Evolutionary conservation across 2,329 filamentous ascomycete genomes (phyloP), one percentile per base, ranked within the genome.

Genomic region (Colletotrichum horii): DNA sequence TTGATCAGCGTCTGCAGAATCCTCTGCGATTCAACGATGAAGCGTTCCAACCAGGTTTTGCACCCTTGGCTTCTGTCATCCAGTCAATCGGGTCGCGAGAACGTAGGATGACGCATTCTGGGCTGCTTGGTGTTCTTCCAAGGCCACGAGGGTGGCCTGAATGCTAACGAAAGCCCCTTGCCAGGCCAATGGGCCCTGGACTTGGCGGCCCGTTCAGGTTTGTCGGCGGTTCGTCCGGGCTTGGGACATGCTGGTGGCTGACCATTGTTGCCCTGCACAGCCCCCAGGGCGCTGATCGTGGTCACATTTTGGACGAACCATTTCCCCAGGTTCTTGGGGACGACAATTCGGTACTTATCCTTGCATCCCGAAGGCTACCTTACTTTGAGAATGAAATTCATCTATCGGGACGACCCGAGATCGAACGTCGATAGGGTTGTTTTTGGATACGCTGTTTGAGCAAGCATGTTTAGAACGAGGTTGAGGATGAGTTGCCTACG

Each of bases 91-190:
- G 24, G 55, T n/a, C 48, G 12, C 11, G 34, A 34, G 8, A 30
- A 32, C 38, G 62, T 43, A 28, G n/a, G 62, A 75, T 72, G 72
- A 75, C 72, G 68, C 68, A 67, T 61, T 36, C 24, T 5, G 36
- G n/a, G 28, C 67, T 34, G 36, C 43, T 58, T 60, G 22, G 66
- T 34, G 36, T 19, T 3, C n/a, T 66, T 61, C 71, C 71, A 71
- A 71, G 71, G 12, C 48, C 11, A n/a, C n/a, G 24, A 26, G 28
- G 24, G 34, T 26, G 43, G 62, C 16, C 62, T 32, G 30, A 34
- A 11, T 43, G 58, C 43, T 74, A 58, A 58, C 66, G 32, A 60
- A 9, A 6, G 30, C 55, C 66, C 19, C 15, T 32, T 64, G n/a
- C 12, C 24, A 36, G 56, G 22, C 68, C 72, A 71, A 75, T 66